Evolutionary conservation across 2,329 filamentous ascomycete species (phyloP), one percentile per base, ranked within the genome.

Genomic region (Aspergillus terreus): DNA sequence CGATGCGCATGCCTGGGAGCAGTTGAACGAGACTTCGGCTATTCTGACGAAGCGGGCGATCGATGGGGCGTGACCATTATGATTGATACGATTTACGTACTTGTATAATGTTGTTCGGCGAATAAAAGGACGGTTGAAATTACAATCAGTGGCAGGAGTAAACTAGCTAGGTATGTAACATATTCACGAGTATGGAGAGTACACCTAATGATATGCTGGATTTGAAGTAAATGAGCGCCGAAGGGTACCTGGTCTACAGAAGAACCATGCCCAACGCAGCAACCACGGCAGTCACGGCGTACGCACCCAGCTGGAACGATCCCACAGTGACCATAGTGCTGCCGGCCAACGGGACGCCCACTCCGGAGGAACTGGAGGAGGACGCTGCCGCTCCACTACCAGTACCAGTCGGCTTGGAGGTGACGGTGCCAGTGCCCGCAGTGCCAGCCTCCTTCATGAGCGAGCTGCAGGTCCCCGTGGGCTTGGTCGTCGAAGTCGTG

Each of bases 181-280:
- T 19, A 19, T 19, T 19, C 19, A 19, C 19, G 19, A 19, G 19
- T 19, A 19, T 19, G 19, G 19, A 19, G 19, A 19, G 19, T 19
- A 19, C 19, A 19, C 19, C 2, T 19, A 4, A 19, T 19, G 19
- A 19, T 19, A 19, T 19, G 19, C 19, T 19, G 19, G 19, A 19
- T 19, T 19, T 19, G 19, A 19, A 19, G 19, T 19, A 19, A 19
- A 19, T 19, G 19, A 19, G 19, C 19, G 19, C 19, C 19, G 19
- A 19, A 19, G 19, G 19, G 19, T 19, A 19, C 19, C 19, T 19
- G 19, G 19, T 42, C 15, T 76, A 78, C 65, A 78, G 65, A 58
- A 77, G 58, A 54, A 78, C 67, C 74, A 78, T 77, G 51, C 71
- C 72, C 41, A 67, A 64, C 52, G 74, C 76, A 51, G 74, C 71